Evolutionary conservation across 2,329 filamentous ascomycete species (phyloP), one percentile per base, ranked within the genome.

Genomic region (Stromatinia cepivora): DNA sequence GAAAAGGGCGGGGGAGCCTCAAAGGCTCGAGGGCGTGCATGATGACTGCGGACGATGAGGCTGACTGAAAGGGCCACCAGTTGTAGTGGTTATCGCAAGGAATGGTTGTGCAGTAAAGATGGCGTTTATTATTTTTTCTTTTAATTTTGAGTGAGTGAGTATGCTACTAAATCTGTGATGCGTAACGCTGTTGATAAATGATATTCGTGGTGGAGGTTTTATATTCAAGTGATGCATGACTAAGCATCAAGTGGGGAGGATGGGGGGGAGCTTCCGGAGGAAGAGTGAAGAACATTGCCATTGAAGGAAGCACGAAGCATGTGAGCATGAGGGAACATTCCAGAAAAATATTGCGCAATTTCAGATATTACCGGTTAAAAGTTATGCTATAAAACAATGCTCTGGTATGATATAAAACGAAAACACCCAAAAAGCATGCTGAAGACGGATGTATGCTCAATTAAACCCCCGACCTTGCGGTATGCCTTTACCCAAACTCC

Each of bases 401-500:
- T 17, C 42, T 52, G 31, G 5, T 15, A 28, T 52, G 31, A 31
- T 56, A 56, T n/a, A 42, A 42, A 20, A 36, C n/a, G 36, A 11
- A 4, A 28, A 15, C 25, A 34, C 48, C 46, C n/a, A 48, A 20
- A 63, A 17, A 39, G 46, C 15, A 39, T 36, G n/a, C 28, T 52
- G 46, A 9, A 50, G 42, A 42, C 59, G 45, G 31, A 53, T 34
- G 52, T 45, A 57, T 57, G 50, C 48, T 66, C 17, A 66, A 66
- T 31, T 11, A 66, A 63, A 66, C 22, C 25, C 25, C 25, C 63
- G 57, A 34, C 50, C 63, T 45, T 57, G 50, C 25, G 63, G 63
- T 45, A 45, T 64, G 22, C 63, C 36, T 66, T 63, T 52, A 52
- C 52, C 61, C 39, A 62, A 69, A 70, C 70, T 72, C 69, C 70